Evolutionary conservation across 805 yeast species (phyloP), one percentile per base, ranked within the genome.

Genomic region (Brettanomyces sp.): DNA sequence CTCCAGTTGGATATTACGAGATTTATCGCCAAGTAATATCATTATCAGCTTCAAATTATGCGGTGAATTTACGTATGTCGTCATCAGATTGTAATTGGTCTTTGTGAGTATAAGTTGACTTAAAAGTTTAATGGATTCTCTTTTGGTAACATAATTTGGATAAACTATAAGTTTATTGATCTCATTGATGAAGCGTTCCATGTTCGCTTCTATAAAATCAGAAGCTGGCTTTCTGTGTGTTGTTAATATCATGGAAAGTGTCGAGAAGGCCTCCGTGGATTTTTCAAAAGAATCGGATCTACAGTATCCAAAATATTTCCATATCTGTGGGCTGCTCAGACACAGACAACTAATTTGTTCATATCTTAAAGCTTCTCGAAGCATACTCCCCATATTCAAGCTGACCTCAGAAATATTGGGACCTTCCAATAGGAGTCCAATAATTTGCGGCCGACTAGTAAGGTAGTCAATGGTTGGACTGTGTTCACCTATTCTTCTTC

Each of bases 401-500:
- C 90, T 89, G 14, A 77, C 72, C 41, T 89, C 95, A 3, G 79
- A 75, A 36, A 72, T 58, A 53, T 88, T 95, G 3, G 93, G 90
- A 2, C 88, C 85, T 46, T 70, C 73, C 56, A 90, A 67, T 49
- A 93, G 72, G 28, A 74, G 53, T 32, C 71, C 68, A 36, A 93
- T 62, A 3, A 87, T 74, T 48, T 77, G 80, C 5, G 93, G 89
- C 48, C 79, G 76, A 24, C 76, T 63, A 14, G 83, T 63, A 36
- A 93, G 63, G 62, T 89, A 86, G 57, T 91, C 96, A 18, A 88
- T 90, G 0, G 96, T 87, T 14, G 96, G 96, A 7, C 82, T 76
- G 53, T 88, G 76, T 53, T 71, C 76, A 39, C 88, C 91, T 36
- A 80, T 77, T 52, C 82, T 84, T 45, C 95, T 79, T 55, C 90